phyloP scores from a whole-genome alignment of 2,329 filamentous ascomycete species.

The Epichloe sp. region DNA sequence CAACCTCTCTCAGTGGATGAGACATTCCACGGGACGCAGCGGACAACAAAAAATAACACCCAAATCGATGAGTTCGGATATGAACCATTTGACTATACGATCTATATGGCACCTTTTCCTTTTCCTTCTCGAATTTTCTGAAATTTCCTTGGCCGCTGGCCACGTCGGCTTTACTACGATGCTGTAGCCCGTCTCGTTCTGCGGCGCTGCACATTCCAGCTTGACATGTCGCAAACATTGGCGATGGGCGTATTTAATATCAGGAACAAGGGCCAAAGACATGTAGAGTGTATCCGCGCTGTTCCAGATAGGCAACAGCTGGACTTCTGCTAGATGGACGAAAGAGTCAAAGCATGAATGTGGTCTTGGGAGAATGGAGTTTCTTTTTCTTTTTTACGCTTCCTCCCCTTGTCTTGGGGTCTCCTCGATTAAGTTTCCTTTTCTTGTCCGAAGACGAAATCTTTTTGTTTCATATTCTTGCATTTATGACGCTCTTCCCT shows the following conservation, averaged over 20 bases:
- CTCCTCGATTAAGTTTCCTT: not conserved
- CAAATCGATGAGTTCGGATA: no score
- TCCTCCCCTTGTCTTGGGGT: not conserved
- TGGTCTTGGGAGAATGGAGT: constrained; percentile 1
- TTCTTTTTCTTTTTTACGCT: not conserved
- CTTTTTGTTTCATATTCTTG: not conserved
- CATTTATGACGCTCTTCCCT: not conserved
- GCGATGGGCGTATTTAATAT: not conserved
- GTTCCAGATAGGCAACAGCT: not conserved
- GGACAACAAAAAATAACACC: no score
- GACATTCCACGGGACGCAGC: no score
- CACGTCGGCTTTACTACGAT: not conserved
- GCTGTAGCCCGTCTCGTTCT: not conserved
- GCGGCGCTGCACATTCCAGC: not conserved
- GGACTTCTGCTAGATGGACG: not conserved
- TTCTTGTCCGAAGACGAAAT: not conserved
- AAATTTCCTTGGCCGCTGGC: not conserved
- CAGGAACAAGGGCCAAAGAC: not conserved
- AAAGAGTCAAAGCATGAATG: not conserved
- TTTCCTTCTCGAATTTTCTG: no score
- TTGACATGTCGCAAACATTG: not conserved
- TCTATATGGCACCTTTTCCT: no score
- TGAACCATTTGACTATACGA: no score
- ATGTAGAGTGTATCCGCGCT: not conserved
- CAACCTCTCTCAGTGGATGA: no score